A percentile compares a stretch with the other conserved stretches of the same genome.
Evolutionary conservation across 2,329 filamentous ascomycete species (phyloP).

Genomic region (Chrysoporthe cubensis): DNA sequence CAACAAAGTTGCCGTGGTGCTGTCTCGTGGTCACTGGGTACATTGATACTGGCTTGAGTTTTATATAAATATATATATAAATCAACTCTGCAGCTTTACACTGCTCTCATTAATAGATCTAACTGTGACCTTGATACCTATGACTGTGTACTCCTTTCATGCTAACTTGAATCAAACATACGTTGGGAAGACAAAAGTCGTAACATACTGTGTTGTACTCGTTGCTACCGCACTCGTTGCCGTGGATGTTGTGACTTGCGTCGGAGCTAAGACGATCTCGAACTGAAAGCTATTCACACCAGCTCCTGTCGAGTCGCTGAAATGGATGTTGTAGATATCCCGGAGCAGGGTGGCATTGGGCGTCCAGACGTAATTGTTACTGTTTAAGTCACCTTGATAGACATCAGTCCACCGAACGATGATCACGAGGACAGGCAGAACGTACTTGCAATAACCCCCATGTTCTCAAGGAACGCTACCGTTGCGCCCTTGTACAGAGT

Average conservation of each 20-base stretch:
- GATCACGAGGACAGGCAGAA: neutral
- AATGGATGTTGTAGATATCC: neutral
- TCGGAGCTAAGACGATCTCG: neutral
- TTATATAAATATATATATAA: too few relatives aligned
- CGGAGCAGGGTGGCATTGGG: neutral
- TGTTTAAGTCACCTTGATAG: neutral
- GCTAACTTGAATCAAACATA: neutral
- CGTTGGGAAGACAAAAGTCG: neutral
- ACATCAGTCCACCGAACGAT: neutral
- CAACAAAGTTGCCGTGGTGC: too few relatives aligned
- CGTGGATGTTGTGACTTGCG: neutral
- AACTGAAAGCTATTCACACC: constrained; percentile 2
- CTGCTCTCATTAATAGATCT: neutral
- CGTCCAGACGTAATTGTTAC: constrained; percentile 3
- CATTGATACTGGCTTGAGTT: too few relatives aligned
- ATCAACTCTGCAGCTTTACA: too few relatives aligned
- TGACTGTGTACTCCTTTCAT: too few relatives aligned
- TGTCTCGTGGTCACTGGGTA: too few relatives aligned
- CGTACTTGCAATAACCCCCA: neutral
- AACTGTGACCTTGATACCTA: too few relatives aligned
- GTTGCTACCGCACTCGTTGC: neutral
- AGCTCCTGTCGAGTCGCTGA: neutral
- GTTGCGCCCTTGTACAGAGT: neutral
- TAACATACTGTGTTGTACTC: neutral
- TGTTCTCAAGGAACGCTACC: neutral